A percentile compares a stretch with the other conserved stretches of the same genome.
Conservation (phyloP, 768 basidiomycete species). For the Mycena metata region DNA sequence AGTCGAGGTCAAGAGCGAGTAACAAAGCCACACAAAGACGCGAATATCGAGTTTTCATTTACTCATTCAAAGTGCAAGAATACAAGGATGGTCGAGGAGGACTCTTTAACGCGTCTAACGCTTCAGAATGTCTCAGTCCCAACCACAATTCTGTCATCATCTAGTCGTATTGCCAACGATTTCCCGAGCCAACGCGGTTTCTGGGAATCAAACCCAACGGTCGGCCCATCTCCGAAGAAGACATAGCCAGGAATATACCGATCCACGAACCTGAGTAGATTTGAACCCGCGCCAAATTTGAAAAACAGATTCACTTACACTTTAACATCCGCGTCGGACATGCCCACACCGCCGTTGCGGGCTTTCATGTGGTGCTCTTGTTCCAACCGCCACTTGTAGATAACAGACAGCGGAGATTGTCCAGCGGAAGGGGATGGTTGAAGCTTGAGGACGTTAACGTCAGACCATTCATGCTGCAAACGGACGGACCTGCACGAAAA, state of each 20-base stretch:
- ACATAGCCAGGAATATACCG: slow-evolving; percentile 96
- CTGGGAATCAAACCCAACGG: slow-evolving; percentile 31
- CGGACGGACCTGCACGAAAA: slow-evolving; percentile 78
- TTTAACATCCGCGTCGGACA: slow-evolving; percentile 84
- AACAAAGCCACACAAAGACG: too few species aligned
- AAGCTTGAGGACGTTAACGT: slow-evolving; percentile 42
- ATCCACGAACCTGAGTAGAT: slow-evolving; percentile 78
- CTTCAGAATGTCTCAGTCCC: slow-evolving; percentile 12
- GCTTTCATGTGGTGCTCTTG: slow-evolving; percentile 94
- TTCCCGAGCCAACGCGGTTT: slow-evolving; percentile 29
- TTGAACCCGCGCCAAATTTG: slow-evolving; percentile 3
- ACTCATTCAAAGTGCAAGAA: too few species aligned
- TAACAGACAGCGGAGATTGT: slow-evolving; percentile 55
- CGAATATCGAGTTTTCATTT: too few species aligned
- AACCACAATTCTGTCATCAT: slow-evolving; percentile 31
- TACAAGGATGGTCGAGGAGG: too few species aligned
- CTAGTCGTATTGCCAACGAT: slow-evolving; percentile 17
- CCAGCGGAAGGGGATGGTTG: slow-evolving; percentile 45
- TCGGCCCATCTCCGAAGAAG: slow-evolving; percentile 79
- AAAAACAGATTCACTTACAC: slow-evolving; percentile 55
- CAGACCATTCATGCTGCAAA: background rate
- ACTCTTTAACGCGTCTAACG: background rate
- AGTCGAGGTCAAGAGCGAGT: too few species aligned
- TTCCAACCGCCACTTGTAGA: slow-evolving; percentile 91
- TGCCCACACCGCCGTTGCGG: slow-evolving; percentile 86